phyloP scores from a whole-genome alignment of 345 rosid species.

The Viola odorata region DNA sequence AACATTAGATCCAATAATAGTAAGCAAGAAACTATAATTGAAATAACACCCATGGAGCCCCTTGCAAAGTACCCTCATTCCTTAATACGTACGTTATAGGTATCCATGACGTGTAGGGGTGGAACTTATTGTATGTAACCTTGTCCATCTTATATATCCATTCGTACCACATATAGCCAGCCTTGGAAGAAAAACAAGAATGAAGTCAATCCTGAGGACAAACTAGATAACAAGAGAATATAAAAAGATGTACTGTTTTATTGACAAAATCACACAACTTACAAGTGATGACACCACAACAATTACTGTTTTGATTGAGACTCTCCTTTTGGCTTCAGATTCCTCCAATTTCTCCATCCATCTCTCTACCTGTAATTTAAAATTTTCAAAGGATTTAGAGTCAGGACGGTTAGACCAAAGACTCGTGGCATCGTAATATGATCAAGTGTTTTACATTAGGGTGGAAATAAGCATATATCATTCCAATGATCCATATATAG shows the following conservation, averaged over 20 bases:
- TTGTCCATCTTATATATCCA: constrained; percentile 86
- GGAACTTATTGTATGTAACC: constrained; percentile 83
- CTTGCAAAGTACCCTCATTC: not conserved
- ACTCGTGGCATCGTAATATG: not conserved
- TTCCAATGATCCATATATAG: constrained; percentile 92
- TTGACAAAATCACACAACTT: constrained; percentile 30
- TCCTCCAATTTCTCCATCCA: constrained; percentile 99
- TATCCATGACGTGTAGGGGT: constrained; percentile 98
- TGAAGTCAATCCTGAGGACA: constrained; percentile 4
- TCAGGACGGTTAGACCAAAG: constrained; percentile 9
- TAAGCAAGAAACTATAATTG: not conserved
- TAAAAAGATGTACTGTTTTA: not conserved
- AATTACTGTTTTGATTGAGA: constrained; percentile 55
- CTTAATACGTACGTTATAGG: constrained; percentile 75
- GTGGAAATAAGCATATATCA: constrained; percentile 92
- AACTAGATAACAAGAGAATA: constrained; percentile 6
- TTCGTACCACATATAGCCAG: constrained; percentile 92
- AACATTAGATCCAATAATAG: constrained; percentile 3
- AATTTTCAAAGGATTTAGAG: constrained; percentile 16
- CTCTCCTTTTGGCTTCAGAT: constrained; percentile 62
- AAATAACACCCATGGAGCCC: constrained; percentile 2
- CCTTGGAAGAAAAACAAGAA: constrained; percentile 37
- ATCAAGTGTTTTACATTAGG: constrained; percentile 56
- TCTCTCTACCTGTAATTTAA: constrained; percentile 67
- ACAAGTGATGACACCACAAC: constrained; percentile 50